Base-by-base conservation (phyloP, 2,329 filamentous ascomycete species). In the Tolypocladium tropicale region DNA sequence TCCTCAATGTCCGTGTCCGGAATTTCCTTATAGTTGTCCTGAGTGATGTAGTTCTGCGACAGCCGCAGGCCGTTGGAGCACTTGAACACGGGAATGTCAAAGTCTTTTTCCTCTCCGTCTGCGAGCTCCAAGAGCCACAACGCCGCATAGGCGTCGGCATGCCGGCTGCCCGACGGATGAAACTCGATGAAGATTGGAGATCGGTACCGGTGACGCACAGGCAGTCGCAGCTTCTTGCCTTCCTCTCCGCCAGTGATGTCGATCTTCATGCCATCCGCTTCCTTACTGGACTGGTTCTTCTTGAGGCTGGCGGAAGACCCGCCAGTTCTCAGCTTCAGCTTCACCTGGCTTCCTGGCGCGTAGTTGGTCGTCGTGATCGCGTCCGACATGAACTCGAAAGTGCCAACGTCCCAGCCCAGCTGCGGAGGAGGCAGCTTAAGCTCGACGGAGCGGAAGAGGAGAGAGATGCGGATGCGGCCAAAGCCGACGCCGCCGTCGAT, bases 381-480 rank as follows among this genome's bases (percentile, higher is more conserved):
- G 52, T 90, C 79, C 0, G 86, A 90, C 0, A 81, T 74, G 67
- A 97, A 95, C 66, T 96, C 88, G 66, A 97, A 96, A 0, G 93
- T 96, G 37, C 94, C 94, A 48, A 97, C 89, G 58, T 96, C 90
- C 89, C 93, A 97, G 11, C 93, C 91, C 5, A 96, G 80, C 71
- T 96, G 88, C 43, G 85, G 76, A 0, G 88, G 88, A n/a, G 92
- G 92, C 1, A 97, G 78, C 50, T 84, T 84, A 54, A 93, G 87
- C 69, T 96, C 92, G 48, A 96, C 83, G 32, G 89, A 92, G 32
- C 93, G 86, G 81, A 96, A 96, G 3, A 97, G 79, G 3, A 97
- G 72, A 0, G 90, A 95, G 62, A 99, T 88, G 43, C 92, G 86
- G 58, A 95, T 81, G 9, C 93, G 87, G 41, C 94, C 94, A 61